These are phyloP conservation scores for Trypanosoma avium DNA, from an alignment of 208 protist genomes.

Conservation along the genomic window DNA sequence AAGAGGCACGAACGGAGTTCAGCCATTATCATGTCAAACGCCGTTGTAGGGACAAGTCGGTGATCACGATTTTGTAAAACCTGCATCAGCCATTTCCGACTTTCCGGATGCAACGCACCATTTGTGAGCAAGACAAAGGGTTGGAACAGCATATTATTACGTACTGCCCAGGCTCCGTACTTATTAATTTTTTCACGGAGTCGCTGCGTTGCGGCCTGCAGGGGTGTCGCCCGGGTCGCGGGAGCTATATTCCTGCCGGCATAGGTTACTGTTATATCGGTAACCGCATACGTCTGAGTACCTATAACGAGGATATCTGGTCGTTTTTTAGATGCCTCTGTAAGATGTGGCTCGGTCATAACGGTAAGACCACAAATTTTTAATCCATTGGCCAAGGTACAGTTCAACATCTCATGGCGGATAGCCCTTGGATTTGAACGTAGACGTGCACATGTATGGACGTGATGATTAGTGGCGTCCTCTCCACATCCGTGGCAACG, in stretches of 20 bases:
- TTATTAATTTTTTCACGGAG: constrained; percentile 26
- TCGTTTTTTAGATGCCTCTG: constrained; percentile 9
- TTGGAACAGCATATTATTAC: constrained; percentile 15
- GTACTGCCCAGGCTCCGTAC: constrained; percentile 23
- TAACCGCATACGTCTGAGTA: constrained; percentile 14
- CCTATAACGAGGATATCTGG: constrained; percentile 27
- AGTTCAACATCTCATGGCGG: constrained; percentile 30
- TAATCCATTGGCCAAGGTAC: constrained; percentile 21
- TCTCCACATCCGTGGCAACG: constrained; percentile 22
- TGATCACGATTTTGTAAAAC: constrained; percentile 16
- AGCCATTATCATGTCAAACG: constrained; percentile 25
- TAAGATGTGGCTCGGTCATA: constrained; percentile 14
- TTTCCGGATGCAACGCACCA: constrained; percentile 23
- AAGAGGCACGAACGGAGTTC: too few species aligned
- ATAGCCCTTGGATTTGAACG: constrained; percentile 9
- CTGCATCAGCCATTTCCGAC: constrained; percentile 21
- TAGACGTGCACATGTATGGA: constrained; percentile 30
- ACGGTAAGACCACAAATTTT: constrained; percentile 16
- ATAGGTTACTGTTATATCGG: constrained; percentile 34
- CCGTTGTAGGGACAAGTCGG: background rate
- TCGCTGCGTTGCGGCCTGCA: background rate
- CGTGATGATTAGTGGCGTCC: constrained; percentile 29
- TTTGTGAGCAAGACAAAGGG: constrained; percentile 33
- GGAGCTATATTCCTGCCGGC: constrained; percentile 1
- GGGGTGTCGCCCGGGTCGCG: background rate